A percentile compares a stretch with the other conserved stretches of the same genome.
Conservation (phyloP, 148 eudicot species). For the Amaranthus cruentus region DNA sequence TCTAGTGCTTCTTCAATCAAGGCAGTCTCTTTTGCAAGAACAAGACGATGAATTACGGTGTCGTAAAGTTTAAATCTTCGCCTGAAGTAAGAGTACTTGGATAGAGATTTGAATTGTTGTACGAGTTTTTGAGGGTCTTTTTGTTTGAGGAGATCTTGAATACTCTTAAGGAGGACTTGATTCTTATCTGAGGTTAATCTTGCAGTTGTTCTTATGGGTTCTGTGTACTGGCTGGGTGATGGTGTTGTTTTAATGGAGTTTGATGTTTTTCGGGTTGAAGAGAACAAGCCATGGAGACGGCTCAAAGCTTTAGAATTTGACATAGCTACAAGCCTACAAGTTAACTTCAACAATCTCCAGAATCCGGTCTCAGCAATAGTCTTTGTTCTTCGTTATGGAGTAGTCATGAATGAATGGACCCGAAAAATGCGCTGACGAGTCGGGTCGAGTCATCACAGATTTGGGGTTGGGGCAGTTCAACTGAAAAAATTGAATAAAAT, state of each 20-base stretch:
- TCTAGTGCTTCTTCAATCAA: slow-evolving; percentile 18
- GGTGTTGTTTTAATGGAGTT: slow-evolving; percentile 5
- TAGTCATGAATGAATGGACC: too few species aligned
- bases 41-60: slow-evolving; percentile 12
- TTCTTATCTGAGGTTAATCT: not conserved
- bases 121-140: slow-evolving; percentile 14
- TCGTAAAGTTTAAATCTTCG: not conserved
- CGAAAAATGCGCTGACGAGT: too few species aligned
- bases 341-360: too few species aligned
- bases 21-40: slow-evolving; percentile 1
- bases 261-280: slow-evolving; percentile 8
- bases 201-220: not conserved
- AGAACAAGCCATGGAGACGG: slow-evolving; percentile 10
- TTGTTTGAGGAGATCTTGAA: slow-evolving; percentile 15
- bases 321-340: not conserved
- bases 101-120: slow-evolving; percentile 17
- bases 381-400: too few species aligned
- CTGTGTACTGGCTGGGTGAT: not conserved
- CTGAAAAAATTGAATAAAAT: too few species aligned
- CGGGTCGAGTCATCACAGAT: too few species aligned
- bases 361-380: too few species aligned
- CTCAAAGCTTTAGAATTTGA: slow-evolving; percentile 8
- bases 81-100: slow-evolving; percentile 5
- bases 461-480: too few species aligned
- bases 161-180: not conserved